Evolutionary conservation across 805 yeast genomes (phyloP), one percentile per base, ranked within the genome.

Genomic region (Teunomyces kruisii): DNA sequence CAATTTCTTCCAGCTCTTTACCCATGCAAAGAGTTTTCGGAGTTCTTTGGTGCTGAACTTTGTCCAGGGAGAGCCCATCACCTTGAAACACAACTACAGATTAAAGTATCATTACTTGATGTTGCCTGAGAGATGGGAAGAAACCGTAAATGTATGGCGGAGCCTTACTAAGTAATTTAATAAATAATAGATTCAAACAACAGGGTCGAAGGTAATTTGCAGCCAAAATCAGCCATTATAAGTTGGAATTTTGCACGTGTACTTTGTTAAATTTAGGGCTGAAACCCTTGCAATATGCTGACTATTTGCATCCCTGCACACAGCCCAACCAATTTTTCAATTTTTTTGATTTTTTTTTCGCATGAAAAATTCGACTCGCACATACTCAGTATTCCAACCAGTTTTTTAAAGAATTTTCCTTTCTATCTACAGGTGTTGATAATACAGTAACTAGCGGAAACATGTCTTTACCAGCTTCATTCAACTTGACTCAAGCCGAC

Each of bases 401-500:
- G 38, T 35, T 35, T 35, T 35, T 35, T 35, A 35, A 35, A 35
- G 38, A 35, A 35, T 35, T 35, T 35, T 35, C 38, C 38, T 35
- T 35, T 35, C 27, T 35, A 35, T 35, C 38, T 35, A 35, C 38
- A 35, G 38, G 38, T 35, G 38, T 26, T 26, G 28, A 26, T 26
- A 26, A 26, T 22, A 37, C 40, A 26, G 40, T 37, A 37, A 28
- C 40, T 28, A 37, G 31, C 40, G 40, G 40, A 35, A 66, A 55
- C 59, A 85, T 85, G 90, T 84, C 90, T 69, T 79, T 83, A 76
- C 91, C 92, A 75, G 88, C 87, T 78, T 80, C 88, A 69, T 84
- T 86, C 78, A 88, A 84, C 76, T 85, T 88, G 78, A 89, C 97
- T 76, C 89, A 90, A 77, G 97, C 89, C 81, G 97, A 91, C 80